Base-by-base conservation (phyloP, 768 basidiomycete genomes). In the Sistotremastrum suecicum region DNA sequence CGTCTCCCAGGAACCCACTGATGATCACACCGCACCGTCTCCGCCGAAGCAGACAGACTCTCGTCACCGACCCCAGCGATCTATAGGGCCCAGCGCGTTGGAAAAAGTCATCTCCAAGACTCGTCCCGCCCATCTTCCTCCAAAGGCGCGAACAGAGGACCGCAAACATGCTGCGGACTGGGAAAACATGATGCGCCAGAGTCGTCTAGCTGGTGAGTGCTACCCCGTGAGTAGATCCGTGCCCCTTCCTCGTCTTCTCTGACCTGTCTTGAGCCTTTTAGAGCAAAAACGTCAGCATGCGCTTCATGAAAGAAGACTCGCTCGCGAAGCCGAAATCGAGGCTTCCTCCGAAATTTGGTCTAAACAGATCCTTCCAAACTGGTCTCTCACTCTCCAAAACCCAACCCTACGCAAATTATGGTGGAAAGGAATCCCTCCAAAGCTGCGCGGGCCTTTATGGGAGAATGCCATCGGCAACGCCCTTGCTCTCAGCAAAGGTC, bases 401-500 rank as follows among this genome's bases (percentile, higher is more conserved):
- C 67, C 80, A 0, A 61, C 61, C 7, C 63, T 90, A 44, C 74
- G 81, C 33, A 75, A 70, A 56, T 56, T 91, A 6, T 94, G 89
- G 90, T 89, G 88, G 88, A 69, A 69, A 32, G 90, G 90, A 3
- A 84, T 91, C 53, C 90, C 90, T 2, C 73, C 82, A 0, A 83
- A 85, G 56, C 61, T 88, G 45, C 74, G 90, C 33, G 81, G 83
- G 3, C 58, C 70, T 1, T 72, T 92, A 68, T 94, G 90, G 90
- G 77, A 84, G 58, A 71, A 70, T 43, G 86, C 82, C n/a, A 76
- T 83, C 10, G 90, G 90, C 5, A 94, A 94, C 57, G 66, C 76
- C 29, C 66, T 94, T 39, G 78, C 86, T 10, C 61, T 94, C 44
- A 79, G 76, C 60, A 90, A 83, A 80, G 85, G 85, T 80, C 63